phyloP scores from a whole-genome alignment of 164 flowering plant genomes.

The Vitis rotundifolia region DNA sequence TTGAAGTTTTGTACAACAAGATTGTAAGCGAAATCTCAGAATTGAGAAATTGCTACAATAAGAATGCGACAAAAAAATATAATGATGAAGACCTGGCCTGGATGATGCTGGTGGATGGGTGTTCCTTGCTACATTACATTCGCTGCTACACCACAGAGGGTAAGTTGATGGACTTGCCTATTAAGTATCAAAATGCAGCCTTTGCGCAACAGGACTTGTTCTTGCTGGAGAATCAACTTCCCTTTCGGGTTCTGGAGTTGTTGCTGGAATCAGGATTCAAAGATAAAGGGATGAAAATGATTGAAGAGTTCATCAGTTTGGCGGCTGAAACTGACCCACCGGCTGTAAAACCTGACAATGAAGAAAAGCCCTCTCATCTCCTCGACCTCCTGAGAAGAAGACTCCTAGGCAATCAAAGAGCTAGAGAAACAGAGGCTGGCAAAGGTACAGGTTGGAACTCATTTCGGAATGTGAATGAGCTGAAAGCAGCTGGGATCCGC shows the following conservation, averaged over 20 bases:
- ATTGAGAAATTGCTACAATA: neutral
- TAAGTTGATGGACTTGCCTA: neutral
- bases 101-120: neutral
- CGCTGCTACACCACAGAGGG: neutral
- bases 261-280: neutral
- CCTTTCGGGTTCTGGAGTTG: neutral
- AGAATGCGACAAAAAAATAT: neutral
- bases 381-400: too few species aligned
- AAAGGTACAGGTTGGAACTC: neutral
- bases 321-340: too few species aligned
- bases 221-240: conserved; percentile 21
- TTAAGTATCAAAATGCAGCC: neutral
- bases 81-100: neutral
- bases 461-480: too few species aligned
- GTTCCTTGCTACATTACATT: neutral
- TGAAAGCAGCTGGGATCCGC: too few species aligned
- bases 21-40: too few species aligned
- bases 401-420: too few species aligned
- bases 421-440: conserved; percentile 4
- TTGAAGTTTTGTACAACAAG: too few species aligned
- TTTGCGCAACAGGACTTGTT: conserved; percentile 5
- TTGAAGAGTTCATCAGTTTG: neutral
- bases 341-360: too few species aligned
- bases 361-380: neutral
- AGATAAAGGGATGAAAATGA: neutral